Base-by-base conservation (phyloP, 306 rosid genomes). In the Urtica urens region DNA sequence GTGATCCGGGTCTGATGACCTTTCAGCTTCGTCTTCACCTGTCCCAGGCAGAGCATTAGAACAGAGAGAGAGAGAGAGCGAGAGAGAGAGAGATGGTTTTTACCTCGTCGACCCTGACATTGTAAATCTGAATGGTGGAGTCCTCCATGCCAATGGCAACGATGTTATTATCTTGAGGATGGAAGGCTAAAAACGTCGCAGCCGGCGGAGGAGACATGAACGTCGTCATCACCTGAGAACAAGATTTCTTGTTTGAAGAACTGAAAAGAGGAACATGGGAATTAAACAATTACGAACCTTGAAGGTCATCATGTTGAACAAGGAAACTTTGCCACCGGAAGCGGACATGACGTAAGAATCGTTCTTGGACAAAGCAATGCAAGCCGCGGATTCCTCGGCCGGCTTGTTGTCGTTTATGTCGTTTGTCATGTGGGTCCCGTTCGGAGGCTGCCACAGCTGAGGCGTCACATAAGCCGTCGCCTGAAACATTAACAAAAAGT, bases 291-390 rank as follows among this genome's bases (percentile, higher is more conserved):
- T 22, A n/a, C 19, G 26, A 41, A 70, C 76, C 76, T 70, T 70
- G 41, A 70, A 70, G 13, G 76, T 64, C 76, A 70, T 70, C 76
- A 70, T 70, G 57, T 70, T 70, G 55, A 70, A 70, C 39, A 70
- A 37, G 23, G 76, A 70, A 34, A 70, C 67, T 51, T 70, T 70
- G 50, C 76, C 76, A 6, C 76, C 76, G 42, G 76, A 70, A 16
- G 76, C 76, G 42, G 76, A 70, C 76, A 70, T 70, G 42, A 70
- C 76, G 25, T 70, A 70, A 35, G 76, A 70, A 34, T 70, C 76
- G 28, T 70, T 70, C 55, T 64, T 70, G 8, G 76, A 70, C 53
- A 70, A 49, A 53, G 76, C 76, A 39, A 70, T 70, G 49, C 76
- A 70, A 11, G 76, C 70, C 42, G 67, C 46, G 54, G 63, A 63